Evolutionary conservation across 108 stramenopile genomes (phyloP), one percentile per base, ranked within the genome.

Genomic region (Skeletonema marinoi): DNA sequence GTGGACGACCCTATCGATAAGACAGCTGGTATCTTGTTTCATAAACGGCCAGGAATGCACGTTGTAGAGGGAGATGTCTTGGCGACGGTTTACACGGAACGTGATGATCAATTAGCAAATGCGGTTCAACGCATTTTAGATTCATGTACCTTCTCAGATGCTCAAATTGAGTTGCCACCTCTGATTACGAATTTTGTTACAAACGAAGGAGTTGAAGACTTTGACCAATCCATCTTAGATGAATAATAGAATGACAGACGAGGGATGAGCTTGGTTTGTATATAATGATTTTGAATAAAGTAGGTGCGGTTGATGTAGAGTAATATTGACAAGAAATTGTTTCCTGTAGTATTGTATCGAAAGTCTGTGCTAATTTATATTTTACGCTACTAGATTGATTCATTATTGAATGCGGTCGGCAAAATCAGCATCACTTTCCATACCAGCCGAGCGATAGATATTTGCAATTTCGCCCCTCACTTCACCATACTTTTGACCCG

Each of bases 361-460:
- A 46, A 46, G 44, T 46, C 9, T 46, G 44, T 46, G 44, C 14
- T 46, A 46, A 3, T 16, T 4, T n/a, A n/a, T n/a, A n/a, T n/a
- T 46, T 46, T 16, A 46, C 12, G 11, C 39, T 41, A 41, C 11
- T 3, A 41, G 10, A 41, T 41, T 41, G 39, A 41, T 12, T 46
- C 44, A n/a, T 46, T 46, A 46, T 60, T 60, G 41, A n/a, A 58
- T 54, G 2, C 77, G 70, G 48, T 88, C 78, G 4, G 89, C 89
- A 71, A 93, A 93, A 16, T 56, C 56, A 13, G 93, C 91, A 86
- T 91, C 88, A 30, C 88, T 89, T 31, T 87, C 78, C 68, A 77
- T 66, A 48, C 88, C 91, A 10, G 86, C 91, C 8, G 60, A 69
- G 25, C 77, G 77, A 68, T 92, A 91, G 31, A 89, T 84, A 2